These are phyloP conservation scores for Lobosporangium transversale DNA, from an alignment of 192 early-diverging fungal species.

Conservation along the genomic window DNA sequence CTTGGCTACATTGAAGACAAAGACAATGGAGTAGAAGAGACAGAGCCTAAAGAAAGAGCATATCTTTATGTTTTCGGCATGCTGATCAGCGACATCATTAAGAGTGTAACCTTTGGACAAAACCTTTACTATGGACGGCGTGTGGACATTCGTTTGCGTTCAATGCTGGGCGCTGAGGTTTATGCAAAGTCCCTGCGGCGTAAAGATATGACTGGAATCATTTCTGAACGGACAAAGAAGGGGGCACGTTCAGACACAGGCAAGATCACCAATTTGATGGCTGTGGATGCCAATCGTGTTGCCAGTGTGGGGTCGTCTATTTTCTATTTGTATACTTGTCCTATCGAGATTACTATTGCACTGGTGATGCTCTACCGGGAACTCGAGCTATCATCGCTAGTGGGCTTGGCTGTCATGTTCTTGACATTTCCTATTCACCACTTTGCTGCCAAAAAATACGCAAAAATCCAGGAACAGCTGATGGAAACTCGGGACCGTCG, in stretches of 20 bases:
- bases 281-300: conserved; percentile 76
- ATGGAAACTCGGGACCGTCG: conserved; percentile 78
- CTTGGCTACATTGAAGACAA: conserved; percentile 53
- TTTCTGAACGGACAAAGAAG: conserved; percentile 21
- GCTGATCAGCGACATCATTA: conserved; percentile 51
- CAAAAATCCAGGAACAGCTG: conserved; percentile 62
- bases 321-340: conserved; percentile 71
- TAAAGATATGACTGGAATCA: conserved; percentile 56
- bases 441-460: conserved; percentile 63
- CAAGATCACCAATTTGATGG: conserved; percentile 79
- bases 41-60: conserved; percentile 52
- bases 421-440: conserved; percentile 71
- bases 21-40: too few relatives aligned
- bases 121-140: conserved; percentile 63
- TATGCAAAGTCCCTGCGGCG: conserved; percentile 60
- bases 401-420: conserved; percentile 78
- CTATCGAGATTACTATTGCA: conserved; percentile 75
- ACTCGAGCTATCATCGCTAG: conserved; percentile 80
- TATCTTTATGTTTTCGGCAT: conserved; percentile 62
- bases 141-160: conserved; percentile 60
- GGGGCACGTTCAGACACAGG: conserved; percentile 56
- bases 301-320: conserved; percentile 66
- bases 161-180: conserved; percentile 63
- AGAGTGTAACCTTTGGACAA: conserved; percentile 56
- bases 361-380: conserved; percentile 75